These are phyloP conservation scores for Papiliotrema nemorosa DNA, from an alignment of 1,284 basidiomycete genomes.

Conservation along the genomic window DNA sequence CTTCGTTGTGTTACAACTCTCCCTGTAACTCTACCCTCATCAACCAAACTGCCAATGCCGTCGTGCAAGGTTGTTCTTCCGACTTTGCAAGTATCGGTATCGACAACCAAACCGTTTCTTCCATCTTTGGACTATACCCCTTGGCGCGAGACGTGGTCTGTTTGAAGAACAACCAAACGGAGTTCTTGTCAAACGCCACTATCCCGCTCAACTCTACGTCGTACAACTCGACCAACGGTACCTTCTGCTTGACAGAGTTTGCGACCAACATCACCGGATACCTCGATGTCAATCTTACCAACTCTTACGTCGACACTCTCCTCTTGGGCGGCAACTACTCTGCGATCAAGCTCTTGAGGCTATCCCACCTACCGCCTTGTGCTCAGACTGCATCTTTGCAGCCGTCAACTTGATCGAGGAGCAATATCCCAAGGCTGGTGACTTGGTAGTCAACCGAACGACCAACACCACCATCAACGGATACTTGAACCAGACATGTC, in stretches of 20 bases:
- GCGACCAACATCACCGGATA: constrained; percentile 32
- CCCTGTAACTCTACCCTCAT: constrained; percentile 41
- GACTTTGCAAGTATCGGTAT: constrained; percentile 33
- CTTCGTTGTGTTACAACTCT: constrained; percentile 28
- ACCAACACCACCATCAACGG: constrained; percentile 22
- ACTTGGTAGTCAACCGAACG: constrained; percentile 17
- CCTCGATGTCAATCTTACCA: constrained; percentile 39
- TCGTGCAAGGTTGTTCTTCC: constrained; percentile 30
- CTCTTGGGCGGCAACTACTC: constrained; percentile 34
- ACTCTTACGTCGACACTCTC: constrained; percentile 26
- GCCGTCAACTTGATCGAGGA: constrained; percentile 37
- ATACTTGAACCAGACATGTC: constrained; percentile 28
- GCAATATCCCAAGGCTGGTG: constrained; percentile 35
- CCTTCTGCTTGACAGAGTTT: constrained; percentile 41
- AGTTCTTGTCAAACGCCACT: constrained; percentile 16
- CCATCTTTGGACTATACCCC: constrained; percentile 32
- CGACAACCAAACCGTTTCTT: constrained; percentile 24
- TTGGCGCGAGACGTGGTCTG: constrained; percentile 44
- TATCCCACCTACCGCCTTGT: constrained; percentile 30
- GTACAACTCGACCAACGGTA: constrained; percentile 37
- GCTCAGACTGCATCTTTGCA: constrained; percentile 46
- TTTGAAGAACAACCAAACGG: constrained; percentile 31
- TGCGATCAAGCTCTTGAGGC: constrained; percentile 16
- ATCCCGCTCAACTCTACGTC: constrained; percentile 17
- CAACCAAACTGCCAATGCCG: constrained; percentile 22